phyloP scores from a whole-genome alignment of 441 rosid genomes.

The Corymbia citriodora region DNA sequence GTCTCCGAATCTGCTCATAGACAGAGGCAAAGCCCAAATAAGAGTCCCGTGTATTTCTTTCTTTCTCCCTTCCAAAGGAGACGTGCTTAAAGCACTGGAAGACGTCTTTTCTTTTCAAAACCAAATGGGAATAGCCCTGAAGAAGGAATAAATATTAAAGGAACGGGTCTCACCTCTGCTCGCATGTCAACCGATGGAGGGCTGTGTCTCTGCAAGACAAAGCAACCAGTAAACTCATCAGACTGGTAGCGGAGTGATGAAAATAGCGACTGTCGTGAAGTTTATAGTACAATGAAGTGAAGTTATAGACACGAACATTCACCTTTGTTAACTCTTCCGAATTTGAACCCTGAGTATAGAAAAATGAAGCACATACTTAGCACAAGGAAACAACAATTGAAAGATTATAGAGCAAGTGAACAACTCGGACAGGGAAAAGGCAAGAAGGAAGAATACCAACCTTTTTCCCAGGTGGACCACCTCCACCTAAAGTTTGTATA shows the following conservation, averaged over 20 bases:
- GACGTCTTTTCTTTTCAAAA: not conserved
- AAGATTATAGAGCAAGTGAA: not conserved
- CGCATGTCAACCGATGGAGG: slow-evolving; percentile 43
- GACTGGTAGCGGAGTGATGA: not conserved
- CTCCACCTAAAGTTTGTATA: slow-evolving; percentile 71
- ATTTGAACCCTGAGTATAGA: slow-evolving; percentile 9
- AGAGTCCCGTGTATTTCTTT: not conserved
- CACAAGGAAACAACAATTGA: not conserved
- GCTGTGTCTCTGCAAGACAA: slow-evolving; percentile 27
- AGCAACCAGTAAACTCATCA: not conserved
- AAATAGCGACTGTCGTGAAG: not conserved
- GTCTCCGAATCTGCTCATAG: slow-evolving; percentile 67
- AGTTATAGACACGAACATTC: not conserved
- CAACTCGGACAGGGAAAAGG: not conserved
- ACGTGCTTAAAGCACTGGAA: not conserved
- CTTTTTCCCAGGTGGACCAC: slow-evolving; percentile 37
- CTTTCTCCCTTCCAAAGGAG: not conserved
- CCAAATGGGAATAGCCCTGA: not conserved
- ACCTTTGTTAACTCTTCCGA: slow-evolving; percentile 18
- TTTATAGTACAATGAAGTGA: not conserved
- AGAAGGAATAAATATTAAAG: not conserved
- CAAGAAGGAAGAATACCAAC: slow-evolving; percentile 14
- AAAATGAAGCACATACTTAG: not conserved
- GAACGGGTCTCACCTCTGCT: slow-evolving; percentile 35
- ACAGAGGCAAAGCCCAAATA: not conserved